phyloP scores from a whole-genome alignment of 495 filamentous ascomycete species.

The Hypomontagnella submonticulosa region DNA sequence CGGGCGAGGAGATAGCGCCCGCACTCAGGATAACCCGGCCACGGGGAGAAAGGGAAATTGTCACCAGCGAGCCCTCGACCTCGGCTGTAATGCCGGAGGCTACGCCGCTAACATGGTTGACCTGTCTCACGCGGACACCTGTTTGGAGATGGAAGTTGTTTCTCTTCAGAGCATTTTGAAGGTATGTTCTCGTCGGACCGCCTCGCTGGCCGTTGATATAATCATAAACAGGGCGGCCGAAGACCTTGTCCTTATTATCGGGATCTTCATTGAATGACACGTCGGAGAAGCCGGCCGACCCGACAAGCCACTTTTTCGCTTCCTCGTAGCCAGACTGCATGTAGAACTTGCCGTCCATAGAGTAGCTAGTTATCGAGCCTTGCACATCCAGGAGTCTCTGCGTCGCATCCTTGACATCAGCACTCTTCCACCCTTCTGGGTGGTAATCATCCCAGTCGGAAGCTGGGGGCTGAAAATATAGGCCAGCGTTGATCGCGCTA shows the following conservation, averaged over 20 bases:
- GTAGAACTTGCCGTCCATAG: constrained; percentile 65
- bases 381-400: constrained; percentile 62
- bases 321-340: constrained; percentile 64
- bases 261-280: constrained; percentile 63
- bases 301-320: constrained; percentile 61
- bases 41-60: constrained; percentile 54
- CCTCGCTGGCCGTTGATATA: constrained; percentile 64
- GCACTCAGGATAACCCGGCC: constrained; percentile 66
- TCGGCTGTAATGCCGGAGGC: constrained; percentile 60
- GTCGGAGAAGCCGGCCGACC: constrained; percentile 59
- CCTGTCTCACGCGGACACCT: constrained; percentile 58
- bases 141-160: constrained; percentile 65
- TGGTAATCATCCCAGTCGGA: constrained; percentile 69
- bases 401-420: constrained; percentile 61
- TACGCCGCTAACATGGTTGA: constrained; percentile 58
- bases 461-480: constrained; percentile 62
- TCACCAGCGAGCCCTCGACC: constrained; percentile 54
- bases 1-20: constrained; percentile 66
- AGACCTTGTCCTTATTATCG: constrained; percentile 64
- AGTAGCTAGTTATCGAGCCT: constrained; percentile 65
- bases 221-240: constrained; percentile 63
- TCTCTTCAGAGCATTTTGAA: constrained; percentile 60
- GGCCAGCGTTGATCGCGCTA: constrained; percentile 55
- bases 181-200: constrained; percentile 67
- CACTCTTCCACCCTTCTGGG: constrained; percentile 68